These are phyloP conservation scores for Trichothecium roseum DNA, from an alignment of 2,329 filamentous ascomycete genomes.

Conservation along the genomic window DNA sequence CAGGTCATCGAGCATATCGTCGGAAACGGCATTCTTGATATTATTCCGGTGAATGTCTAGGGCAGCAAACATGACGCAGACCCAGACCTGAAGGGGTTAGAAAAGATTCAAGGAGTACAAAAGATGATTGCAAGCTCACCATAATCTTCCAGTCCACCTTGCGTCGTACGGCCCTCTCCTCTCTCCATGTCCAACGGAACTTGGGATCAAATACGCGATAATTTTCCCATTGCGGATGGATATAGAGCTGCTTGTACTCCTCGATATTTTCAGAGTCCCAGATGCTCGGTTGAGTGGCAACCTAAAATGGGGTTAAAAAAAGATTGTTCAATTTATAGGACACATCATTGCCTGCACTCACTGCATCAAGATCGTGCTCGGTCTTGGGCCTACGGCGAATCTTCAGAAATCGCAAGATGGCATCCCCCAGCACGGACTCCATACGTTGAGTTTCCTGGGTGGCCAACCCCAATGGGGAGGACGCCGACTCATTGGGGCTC, in stretches of 20 bases:
- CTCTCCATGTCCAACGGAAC: slow-evolving; percentile 23
- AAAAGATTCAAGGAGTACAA: not conserved
- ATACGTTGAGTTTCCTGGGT: slow-evolving; percentile 14
- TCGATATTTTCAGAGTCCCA: slow-evolving; percentile 24
- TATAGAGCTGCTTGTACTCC: slow-evolving; percentile 21
- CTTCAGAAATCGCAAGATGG: slow-evolving; percentile 19
- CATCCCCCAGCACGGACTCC: slow-evolving; percentile 20
- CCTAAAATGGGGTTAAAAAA: slow-evolving; percentile 12
- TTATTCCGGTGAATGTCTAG: slow-evolving; percentile 26
- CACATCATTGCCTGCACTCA: slow-evolving; percentile 4
- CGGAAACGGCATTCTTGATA: slow-evolving; percentile 22
- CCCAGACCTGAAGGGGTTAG: slow-evolving; percentile 14
- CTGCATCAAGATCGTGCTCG: slow-evolving; percentile 17
- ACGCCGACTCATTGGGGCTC: not conserved
- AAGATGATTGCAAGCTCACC: slow-evolving; percentile 12
- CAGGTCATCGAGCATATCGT: slow-evolving; percentile 22
- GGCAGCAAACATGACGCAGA: slow-evolving; percentile 21
- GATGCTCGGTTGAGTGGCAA: slow-evolving; percentile 24
- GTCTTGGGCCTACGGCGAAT: slow-evolving; percentile 19
- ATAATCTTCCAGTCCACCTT: slow-evolving; percentile 28
- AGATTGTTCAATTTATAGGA: not conserved
- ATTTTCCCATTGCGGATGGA: slow-evolving; percentile 26
- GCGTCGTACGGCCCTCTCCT: slow-evolving; percentile 19
- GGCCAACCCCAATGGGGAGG: slow-evolving; percentile 11
- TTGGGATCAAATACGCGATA: slow-evolving; percentile 18